These are phyloP conservation scores for Nakazawaea wickerhamii DNA, from an alignment of 805 yeast genomes.

Conservation along the genomic window DNA sequence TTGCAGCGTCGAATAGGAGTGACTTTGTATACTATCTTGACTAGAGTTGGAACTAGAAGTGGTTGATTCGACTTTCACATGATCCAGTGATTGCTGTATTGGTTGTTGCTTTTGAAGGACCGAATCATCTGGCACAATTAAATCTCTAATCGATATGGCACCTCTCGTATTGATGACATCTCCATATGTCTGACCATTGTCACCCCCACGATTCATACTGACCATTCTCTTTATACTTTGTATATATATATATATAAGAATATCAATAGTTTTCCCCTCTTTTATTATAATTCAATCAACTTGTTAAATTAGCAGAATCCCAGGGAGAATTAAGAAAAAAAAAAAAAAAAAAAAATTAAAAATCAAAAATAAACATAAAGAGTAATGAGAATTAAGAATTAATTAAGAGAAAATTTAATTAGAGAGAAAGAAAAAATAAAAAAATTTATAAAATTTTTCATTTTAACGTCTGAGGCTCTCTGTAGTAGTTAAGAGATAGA, in stretches of 20 bases:
- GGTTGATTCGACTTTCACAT: too few species aligned
- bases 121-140: not conserved
- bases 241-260: too few species aligned
- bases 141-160: constrained; percentile 1
- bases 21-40: too few species aligned
- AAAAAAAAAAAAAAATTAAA: not conserved
- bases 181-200: not conserved
- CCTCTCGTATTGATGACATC: not conserved
- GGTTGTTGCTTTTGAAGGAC: not conserved
- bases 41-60: too few species aligned
- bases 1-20: not conserved
- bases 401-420: not conserved
- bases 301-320: not conserved
- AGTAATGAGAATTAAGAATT: not conserved
- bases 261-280: too few species aligned
- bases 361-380: not conserved
- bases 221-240: too few species aligned
- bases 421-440: not conserved
- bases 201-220: not conserved
- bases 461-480: not conserved
- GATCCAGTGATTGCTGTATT: not conserved
- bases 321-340: not conserved
- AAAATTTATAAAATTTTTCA: not conserved
- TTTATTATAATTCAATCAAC: too few species aligned
- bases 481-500: not conserved